phyloP scores from a whole-genome alignment of 2,329 filamentous ascomycete genomes.

The Emmonsiellopsis sp. region DNA sequence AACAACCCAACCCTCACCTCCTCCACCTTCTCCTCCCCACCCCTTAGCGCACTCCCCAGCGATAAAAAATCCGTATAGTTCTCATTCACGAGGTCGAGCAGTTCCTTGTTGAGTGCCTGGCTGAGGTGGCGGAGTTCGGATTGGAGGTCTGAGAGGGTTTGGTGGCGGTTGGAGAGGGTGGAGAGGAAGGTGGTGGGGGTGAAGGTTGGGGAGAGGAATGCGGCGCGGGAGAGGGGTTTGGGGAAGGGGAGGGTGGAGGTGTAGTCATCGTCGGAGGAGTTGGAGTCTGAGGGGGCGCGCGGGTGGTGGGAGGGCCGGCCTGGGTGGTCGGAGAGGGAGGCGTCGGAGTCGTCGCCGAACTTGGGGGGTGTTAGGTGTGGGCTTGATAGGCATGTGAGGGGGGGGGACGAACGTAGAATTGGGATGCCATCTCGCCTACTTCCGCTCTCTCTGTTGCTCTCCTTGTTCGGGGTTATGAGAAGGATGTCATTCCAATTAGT shows the following conservation, averaged over 20 bases:
- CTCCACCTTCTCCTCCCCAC: slow-evolving; percentile 85
- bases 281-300: slow-evolving; percentile 15
- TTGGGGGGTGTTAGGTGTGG: slow-evolving; percentile 12
- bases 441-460: neutral
- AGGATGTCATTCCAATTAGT: neutral
- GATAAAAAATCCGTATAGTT: slow-evolving; percentile 90
- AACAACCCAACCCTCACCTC: slow-evolving; percentile 80
- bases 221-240: slow-evolving; percentile 66
- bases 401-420: slow-evolving; percentile 1
- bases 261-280: slow-evolving; percentile 54
- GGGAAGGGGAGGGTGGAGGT: slow-evolving; percentile 71
- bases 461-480: neutral
- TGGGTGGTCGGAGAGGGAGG: slow-evolving; percentile 29
- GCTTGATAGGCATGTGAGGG: neutral
- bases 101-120: slow-evolving; percentile 69
- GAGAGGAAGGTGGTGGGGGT: slow-evolving; percentile 75
- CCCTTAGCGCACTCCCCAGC: slow-evolving; percentile 69
- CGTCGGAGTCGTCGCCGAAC: slow-evolving; percentile 38
- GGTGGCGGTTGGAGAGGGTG: slow-evolving; percentile 74
- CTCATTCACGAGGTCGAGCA: slow-evolving; percentile 87
- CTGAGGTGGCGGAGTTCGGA: slow-evolving; percentile 74
- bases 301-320: too few species aligned
- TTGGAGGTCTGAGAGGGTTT: slow-evolving; percentile 89
- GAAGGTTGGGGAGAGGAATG: slow-evolving; percentile 73
- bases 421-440: neutral